Evolutionary conservation across 768 basidiomycete genomes (phyloP).

Genomic region (Rhodosporidiobolus odoratus): DNA sequence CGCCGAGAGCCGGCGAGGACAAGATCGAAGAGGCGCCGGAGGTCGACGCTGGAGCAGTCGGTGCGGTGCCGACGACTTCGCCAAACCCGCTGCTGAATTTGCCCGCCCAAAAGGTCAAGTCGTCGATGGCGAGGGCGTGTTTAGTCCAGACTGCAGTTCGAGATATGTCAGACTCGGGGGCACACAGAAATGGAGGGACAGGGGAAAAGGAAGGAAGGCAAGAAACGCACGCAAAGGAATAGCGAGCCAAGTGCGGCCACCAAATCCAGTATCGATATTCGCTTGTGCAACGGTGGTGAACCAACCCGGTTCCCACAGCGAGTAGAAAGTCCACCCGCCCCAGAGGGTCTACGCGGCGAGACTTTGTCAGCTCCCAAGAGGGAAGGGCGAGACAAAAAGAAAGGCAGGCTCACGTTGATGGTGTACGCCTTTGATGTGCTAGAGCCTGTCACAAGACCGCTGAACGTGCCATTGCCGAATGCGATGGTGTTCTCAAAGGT

Average conservation of each 20-base stretch:
- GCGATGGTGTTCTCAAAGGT: slow-evolving; percentile 26
- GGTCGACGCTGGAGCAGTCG: background rate
- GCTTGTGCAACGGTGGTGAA: slow-evolving; percentile 7
- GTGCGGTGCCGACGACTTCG: background rate
- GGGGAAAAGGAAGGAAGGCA: no score
- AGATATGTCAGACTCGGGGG: background rate
- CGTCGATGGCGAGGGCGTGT: slow-evolving; percentile 12
- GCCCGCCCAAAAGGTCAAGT: slow-evolving; percentile 21
- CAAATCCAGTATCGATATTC: slow-evolving; percentile 9
- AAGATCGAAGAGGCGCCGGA: background rate
- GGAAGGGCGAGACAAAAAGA: background rate
- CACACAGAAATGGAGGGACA: background rate
- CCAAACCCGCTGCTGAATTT: slow-evolving; percentile 18
- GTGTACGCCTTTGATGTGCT: slow-evolving; percentile 12
- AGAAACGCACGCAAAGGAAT: slow-evolving; percentile 21
- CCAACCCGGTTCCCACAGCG: slow-evolving; percentile 13
- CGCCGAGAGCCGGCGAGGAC: background rate
- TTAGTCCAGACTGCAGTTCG: slow-evolving; percentile 25
- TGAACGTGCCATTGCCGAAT: slow-evolving; percentile 25
- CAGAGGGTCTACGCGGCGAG: background rate
- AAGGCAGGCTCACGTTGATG: no score
- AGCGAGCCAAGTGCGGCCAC: slow-evolving; percentile 12
- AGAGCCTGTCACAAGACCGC: slow-evolving; percentile 21
- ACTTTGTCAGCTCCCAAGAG: background rate
- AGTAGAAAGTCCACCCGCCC: slow-evolving; percentile 29